Conservation (phyloP, 2,329 filamentous ascomycete genomes). For the Stachybotrys elegans region DNA sequence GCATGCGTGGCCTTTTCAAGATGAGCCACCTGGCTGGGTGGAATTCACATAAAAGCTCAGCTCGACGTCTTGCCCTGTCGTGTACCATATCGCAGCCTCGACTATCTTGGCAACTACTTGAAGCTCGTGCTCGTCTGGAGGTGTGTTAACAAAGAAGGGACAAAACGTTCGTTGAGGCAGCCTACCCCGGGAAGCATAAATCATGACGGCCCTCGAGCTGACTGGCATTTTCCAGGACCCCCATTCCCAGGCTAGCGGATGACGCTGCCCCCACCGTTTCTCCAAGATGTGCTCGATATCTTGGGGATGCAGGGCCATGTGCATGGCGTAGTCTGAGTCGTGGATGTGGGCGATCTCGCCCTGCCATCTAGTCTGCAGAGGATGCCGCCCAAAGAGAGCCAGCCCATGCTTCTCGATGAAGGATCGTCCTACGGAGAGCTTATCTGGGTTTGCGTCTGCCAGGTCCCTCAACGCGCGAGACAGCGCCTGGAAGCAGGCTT, state of each 20-base stretch:
- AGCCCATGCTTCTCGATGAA: constrained; percentile 81
- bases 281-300: constrained; percentile 69
- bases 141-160: constrained; percentile 2
- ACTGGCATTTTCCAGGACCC: constrained; percentile 61
- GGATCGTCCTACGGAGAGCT: constrained; percentile 59
- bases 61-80: constrained; percentile 39
- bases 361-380: constrained; percentile 64
- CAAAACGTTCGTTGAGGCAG: constrained; percentile 4
- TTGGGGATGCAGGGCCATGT: constrained; percentile 73
- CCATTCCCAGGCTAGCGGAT: constrained; percentile 61
- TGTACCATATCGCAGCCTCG: constrained; percentile 68
- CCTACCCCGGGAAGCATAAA: constrained; percentile 69
- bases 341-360: constrained; percentile 84
- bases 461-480: constrained; percentile 48
- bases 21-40: too few relatives aligned
- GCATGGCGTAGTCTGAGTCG: constrained; percentile 69
- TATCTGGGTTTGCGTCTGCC: constrained; percentile 35
- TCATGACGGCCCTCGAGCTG: constrained; percentile 70
- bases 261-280: constrained; percentile 73
- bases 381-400: constrained; percentile 64
- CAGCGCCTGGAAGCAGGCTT: constrained; percentile 50
- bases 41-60: constrained; percentile 18
- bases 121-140: constrained; percentile 57
- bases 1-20: too few relatives aligned
- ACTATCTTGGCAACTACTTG: constrained; percentile 64